Base-by-base conservation (phyloP, 768 basidiomycete species). In the Suillus placidus region DNA sequence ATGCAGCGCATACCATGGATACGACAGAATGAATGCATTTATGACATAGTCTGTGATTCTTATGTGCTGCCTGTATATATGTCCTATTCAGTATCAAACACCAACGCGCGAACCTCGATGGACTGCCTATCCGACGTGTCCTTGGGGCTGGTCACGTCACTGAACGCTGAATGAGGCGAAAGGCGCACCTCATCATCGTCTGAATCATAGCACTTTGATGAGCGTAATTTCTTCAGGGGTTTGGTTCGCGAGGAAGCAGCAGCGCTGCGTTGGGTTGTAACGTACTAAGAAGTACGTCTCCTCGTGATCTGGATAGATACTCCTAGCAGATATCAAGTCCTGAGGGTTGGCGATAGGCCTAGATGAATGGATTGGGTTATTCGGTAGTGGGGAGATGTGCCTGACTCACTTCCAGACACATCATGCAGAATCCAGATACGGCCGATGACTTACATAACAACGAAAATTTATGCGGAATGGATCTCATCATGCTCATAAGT, bases 121-220 rank as follows among this genome's bases (percentile, higher is more conserved):
- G n/a, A n/a, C n/a, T n/a, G n/a, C n/a, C n/a, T n/a, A n/a, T 77
- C 70, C 4, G 80, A 80, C 4, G 78, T 77, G 23, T 78, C 75
- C 32, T 55, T 49, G 5, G 79, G 77, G 45, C 77, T 79, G 1
- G 73, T 74, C 9, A 64, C 62, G 65, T 83, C 81, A 64, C 66
- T 58, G 72, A 83, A 83, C 18, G 81, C 82, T 8, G 78, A 73
- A 51, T 83, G 82, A 23, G 82, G 81, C 3, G 82, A 81, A 61
- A 82, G 68, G 34, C 77, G 74, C 26, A 82, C 79, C 71, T 76
- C 75, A 63, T 78, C 76, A 42, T 71, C 69, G 68, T 78, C 75
- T 35, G 82, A 82, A 71, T 83, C 81, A 64, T 76, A 83, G 71
- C 82, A 80, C 72, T 82, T n/a, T 83, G 73, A 83, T 80, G 10